A percentile compares a stretch with the other conserved stretches of the same genome.
Conservation (phyloP, 805 yeast species). For the Ogataea siamensis region DNA sequence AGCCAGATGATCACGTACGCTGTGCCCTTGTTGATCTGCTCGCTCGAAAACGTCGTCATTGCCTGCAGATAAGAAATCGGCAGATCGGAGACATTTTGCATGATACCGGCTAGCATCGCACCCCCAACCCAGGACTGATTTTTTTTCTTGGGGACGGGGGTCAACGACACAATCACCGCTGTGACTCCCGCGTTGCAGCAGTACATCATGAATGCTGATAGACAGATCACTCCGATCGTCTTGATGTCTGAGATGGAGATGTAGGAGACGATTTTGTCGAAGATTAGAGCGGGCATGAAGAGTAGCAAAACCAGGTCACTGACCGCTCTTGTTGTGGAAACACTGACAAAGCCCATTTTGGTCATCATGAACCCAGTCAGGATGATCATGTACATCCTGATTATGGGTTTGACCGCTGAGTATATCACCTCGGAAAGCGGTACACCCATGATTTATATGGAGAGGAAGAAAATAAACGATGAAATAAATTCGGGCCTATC, state of each 20-base stretch:
- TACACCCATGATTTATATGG: constrained; percentile 14
- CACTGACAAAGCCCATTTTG: constrained; percentile 54
- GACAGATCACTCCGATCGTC: constrained; percentile 61
- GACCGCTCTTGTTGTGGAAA: constrained; percentile 59
- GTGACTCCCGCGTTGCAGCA: constrained; percentile 50
- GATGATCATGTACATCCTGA: constrained; percentile 71
- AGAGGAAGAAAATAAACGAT: not conserved
- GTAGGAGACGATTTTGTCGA: constrained; percentile 60
- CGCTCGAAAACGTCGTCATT: constrained; percentile 42
- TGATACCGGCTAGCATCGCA: constrained; percentile 62
- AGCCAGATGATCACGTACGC: constrained; percentile 59
- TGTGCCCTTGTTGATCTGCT: constrained; percentile 35
- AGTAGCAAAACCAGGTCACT: constrained; percentile 62
- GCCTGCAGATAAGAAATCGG: constrained; percentile 78
- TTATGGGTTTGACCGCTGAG: constrained; percentile 70
- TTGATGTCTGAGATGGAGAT: constrained; percentile 64
- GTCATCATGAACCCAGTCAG: constrained; percentile 65
- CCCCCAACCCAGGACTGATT: constrained; percentile 65
- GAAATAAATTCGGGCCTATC: not conserved
- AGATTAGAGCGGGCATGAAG: constrained; percentile 65
- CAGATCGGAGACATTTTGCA: constrained; percentile 73
- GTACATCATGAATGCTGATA: constrained; percentile 51
- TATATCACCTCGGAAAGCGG: constrained; percentile 31
- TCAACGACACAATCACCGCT: constrained; percentile 28
- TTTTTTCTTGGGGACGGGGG: constrained; percentile 50